Conservation (phyloP, 495 filamentous ascomycete species). For the Lasiosphaeria hispida region DNA sequence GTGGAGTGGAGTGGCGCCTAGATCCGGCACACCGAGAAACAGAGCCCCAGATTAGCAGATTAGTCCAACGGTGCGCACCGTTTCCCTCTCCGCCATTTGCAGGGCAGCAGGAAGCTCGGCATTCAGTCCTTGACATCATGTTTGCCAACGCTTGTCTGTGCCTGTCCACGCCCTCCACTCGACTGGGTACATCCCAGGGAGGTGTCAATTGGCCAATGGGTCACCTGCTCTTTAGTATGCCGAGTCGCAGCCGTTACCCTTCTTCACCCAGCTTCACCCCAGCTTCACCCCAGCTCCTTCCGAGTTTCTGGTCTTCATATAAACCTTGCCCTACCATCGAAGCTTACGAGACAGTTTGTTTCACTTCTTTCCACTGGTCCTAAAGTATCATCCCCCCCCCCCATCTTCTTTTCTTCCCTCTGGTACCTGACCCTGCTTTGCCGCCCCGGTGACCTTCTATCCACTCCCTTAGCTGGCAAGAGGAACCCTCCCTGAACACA, state of each 20-base stretch:
- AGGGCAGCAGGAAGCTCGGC: too few relatives aligned
- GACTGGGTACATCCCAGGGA: slow-evolving; percentile 10
- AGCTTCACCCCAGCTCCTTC: neutral
- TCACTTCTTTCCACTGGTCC: neutral
- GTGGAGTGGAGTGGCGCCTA: too few relatives aligned
- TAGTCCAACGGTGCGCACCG: too few relatives aligned
- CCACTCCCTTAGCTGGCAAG: neutral
- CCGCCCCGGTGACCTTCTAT: neutral
- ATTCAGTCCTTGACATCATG: slow-evolving; percentile 10
- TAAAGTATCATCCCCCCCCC: neutral
- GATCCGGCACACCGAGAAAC: too few relatives aligned
- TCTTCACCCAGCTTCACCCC: slow-evolving; percentile 2
- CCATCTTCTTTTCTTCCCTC: neutral
- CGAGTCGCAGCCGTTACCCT: neutral
- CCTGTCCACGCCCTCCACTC: slow-evolving; percentile 11
- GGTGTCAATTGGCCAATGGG: slow-evolving; percentile 32
- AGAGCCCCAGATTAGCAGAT: too few relatives aligned
- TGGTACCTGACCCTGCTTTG: neutral
- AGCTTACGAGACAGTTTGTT: too few relatives aligned
- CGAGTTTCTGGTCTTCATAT: neutral
- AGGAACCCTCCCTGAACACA: too few relatives aligned
- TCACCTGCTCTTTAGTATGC: slow-evolving; percentile 21
- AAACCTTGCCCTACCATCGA: neutral
- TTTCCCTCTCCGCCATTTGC: too few relatives aligned
- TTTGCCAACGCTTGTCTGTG: neutral